Percentiles rank a stretch among this genome's conserved stretches.
phyloP scores from a whole-genome alignment of 1,139 yeast genomes.

The Hyphopichia fennica region DNA sequence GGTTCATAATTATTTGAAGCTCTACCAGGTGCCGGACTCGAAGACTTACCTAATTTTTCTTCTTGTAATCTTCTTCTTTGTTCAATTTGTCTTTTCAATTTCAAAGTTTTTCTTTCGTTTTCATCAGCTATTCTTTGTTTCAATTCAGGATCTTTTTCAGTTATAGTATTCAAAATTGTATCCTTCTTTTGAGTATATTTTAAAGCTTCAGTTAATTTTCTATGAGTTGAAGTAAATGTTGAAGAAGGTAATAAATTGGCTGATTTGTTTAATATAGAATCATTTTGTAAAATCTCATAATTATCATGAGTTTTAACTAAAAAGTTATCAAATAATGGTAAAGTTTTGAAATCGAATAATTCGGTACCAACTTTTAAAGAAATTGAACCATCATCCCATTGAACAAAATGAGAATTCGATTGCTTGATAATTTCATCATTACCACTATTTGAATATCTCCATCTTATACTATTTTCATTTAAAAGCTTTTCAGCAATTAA shows the following conservation, averaged over 20 bases:
- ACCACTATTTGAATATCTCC: constrained; percentile 81
- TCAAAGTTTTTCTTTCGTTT: constrained; percentile 67
- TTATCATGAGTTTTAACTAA: constrained; percentile 72
- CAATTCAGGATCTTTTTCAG: constrained; percentile 84
- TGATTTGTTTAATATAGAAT: constrained; percentile 47
- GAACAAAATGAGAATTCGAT: constrained; percentile 84
- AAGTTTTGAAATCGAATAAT: constrained; percentile 72
- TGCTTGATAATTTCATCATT: constrained; percentile 70
- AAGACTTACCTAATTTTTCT: constrained; percentile 36
- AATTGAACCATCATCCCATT: constrained; percentile 92
- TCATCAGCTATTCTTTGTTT: constrained; percentile 81
- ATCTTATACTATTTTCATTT: constrained; percentile 83
- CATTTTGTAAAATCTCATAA: constrained; percentile 67
- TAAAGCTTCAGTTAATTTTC: constrained; percentile 75
- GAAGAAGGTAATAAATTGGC: constrained; percentile 87
- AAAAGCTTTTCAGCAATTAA: constrained; percentile 52
- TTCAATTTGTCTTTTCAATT: constrained; percentile 68
- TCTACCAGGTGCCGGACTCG: constrained; percentile 21
- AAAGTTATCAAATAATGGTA: constrained; percentile 70
- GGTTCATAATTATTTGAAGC: constrained; percentile 24
- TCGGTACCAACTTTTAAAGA: constrained; percentile 88
- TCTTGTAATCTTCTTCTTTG: constrained; percentile 52
- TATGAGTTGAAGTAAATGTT: constrained; percentile 78
- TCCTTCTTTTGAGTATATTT: constrained; percentile 63
- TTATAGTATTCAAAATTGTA: constrained; percentile 62